Base-by-base conservation (phyloP, 2,329 filamentous ascomycete genomes). In the Clonostachys solani region DNA sequence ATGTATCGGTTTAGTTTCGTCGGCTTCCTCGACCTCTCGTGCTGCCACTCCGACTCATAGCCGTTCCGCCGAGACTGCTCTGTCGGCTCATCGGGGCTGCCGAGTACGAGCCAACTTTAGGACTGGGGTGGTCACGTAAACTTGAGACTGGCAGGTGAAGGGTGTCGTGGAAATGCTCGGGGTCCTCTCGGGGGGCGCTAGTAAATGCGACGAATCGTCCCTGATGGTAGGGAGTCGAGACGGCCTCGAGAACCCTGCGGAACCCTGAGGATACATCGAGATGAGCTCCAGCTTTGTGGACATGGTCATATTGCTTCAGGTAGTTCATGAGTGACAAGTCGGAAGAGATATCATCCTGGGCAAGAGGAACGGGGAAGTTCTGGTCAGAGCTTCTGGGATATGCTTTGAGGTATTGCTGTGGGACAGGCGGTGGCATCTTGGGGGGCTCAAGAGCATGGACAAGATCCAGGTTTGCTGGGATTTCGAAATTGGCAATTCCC, bases 311-410 rank as follows among this genome's bases (percentile, higher is more conserved):
- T 53, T 77, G 73, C 58, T 75, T 75, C 54, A 80, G 75, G 50
- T 77, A 72, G 35, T 75, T 75, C 68, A 86, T 81, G 43, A 84
- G 74, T 10, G 74, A 69, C 29, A 83, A 62, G 45, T 83, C 81
- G 8, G 74, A 75, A 33, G 66, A 64, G 40, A 80, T 69, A 48
- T 82, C 78, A 36, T 81, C 76, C 6, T 66, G 58, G 12, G 71
- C 68, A 19, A 83, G 64, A 15, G 72, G 65, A 1, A 71, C 68
- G 2, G 79, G 78, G 33, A 76, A 78, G 59, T 81, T 82, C 50
- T 77, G 75, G 49, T 83, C 80, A 12, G 71, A 67, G 42, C 73
- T 71, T 49, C 75, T 70, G 41, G 74, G 69, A 50, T 80, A 78
- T 13, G 76, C 73, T 66, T 81, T 82, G 50, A 79, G 75, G 52